Percentiles rank a stretch among this genome's conserved stretches.
Evolutionary conservation across 352 stramenopile genomes (phyloP).

Genomic region (Elongisporangium undulatum): DNA sequence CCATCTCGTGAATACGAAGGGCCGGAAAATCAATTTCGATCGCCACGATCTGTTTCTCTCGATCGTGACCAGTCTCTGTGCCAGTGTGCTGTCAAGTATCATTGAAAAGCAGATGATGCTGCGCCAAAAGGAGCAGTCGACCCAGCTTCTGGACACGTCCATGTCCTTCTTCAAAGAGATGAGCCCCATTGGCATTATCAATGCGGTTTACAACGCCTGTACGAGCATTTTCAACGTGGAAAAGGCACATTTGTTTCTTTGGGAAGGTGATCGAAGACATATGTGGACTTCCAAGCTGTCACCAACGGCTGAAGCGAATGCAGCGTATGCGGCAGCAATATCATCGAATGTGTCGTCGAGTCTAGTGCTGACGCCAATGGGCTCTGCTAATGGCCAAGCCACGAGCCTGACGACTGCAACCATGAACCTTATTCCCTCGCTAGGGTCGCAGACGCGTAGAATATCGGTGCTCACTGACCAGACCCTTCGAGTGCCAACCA

Average conservation of each 20-base stretch:
- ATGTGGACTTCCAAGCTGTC: slow-evolving; percentile 77
- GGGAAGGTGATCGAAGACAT: slow-evolving; percentile 35
- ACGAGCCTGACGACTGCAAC: neutral
- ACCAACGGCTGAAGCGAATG: slow-evolving; percentile 16
- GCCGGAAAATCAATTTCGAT: slow-evolving; percentile 57
- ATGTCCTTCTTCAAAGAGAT: slow-evolving; percentile 83
- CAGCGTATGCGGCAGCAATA: neutral
- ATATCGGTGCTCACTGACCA: slow-evolving; percentile 63
- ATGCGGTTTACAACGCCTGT: slow-evolving; percentile 76
- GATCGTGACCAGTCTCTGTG: slow-evolving; percentile 67
- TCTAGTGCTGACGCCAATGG: neutral
- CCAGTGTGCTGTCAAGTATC: slow-evolving; percentile 62
- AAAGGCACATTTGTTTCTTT: slow-evolving; percentile 65
- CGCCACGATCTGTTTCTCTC: slow-evolving; percentile 68
- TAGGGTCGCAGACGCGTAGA: slow-evolving; percentile 33
- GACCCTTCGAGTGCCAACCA: slow-evolving; percentile 39
- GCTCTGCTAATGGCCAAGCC: slow-evolving; percentile 1
- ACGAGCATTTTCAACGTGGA: slow-evolving; percentile 57
- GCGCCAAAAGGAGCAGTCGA: slow-evolving; percentile 62
- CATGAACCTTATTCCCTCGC: slow-evolving; percentile 23
- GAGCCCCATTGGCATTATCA: slow-evolving; percentile 72
- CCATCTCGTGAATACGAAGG: slow-evolving; percentile 69
- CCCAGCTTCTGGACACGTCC: slow-evolving; percentile 55
- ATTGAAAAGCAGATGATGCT: slow-evolving; percentile 64
- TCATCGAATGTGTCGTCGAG: neutral